Conservation (phyloP, 2,329 filamentous ascomycete species). For the Aspergillus neoniger region DNA sequence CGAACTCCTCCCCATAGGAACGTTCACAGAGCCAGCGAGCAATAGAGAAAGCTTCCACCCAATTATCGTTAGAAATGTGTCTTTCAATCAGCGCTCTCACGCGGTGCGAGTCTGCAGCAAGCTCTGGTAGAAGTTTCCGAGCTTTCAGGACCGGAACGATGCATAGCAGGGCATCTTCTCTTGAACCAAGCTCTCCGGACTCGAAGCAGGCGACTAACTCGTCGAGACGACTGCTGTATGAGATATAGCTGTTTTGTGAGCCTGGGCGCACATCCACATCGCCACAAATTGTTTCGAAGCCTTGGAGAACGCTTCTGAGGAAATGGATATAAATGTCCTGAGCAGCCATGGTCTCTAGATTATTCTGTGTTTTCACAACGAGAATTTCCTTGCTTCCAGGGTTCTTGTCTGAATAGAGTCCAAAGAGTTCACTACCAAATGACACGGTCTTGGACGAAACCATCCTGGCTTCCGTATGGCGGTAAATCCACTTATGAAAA, state of each 20-base stretch:
- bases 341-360: constrained; percentile 30
- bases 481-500: constrained; percentile 37
- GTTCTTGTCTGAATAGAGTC: constrained; percentile 14
- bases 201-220: constrained; percentile 30
- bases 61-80: constrained; percentile 14
- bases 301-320: constrained; percentile 21
- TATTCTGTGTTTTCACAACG: constrained; percentile 25
- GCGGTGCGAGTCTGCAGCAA: constrained; percentile 21
- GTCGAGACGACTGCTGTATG: constrained; percentile 26
- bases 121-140: constrained; percentile 22
- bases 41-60: constrained; percentile 25
- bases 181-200: constrained; percentile 24
- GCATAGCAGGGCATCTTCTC: constrained; percentile 37
- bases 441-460: constrained; percentile 22
- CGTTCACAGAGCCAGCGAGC: constrained; percentile 31
- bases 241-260: constrained; percentile 17
- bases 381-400: constrained; percentile 23
- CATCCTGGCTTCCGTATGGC: constrained; percentile 26
- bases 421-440: constrained; percentile 24
- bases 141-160: constrained; percentile 30
- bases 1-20: constrained; percentile 25
- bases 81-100: constrained; percentile 17
- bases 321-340: constrained; percentile 39
- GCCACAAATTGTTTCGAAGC: constrained; percentile 18
- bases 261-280: constrained; percentile 20